Evolutionary conservation across 1,139 yeast species (phyloP), one percentile per base, ranked within the genome.

Genomic region (Saccharomyces hybrid): DNA sequence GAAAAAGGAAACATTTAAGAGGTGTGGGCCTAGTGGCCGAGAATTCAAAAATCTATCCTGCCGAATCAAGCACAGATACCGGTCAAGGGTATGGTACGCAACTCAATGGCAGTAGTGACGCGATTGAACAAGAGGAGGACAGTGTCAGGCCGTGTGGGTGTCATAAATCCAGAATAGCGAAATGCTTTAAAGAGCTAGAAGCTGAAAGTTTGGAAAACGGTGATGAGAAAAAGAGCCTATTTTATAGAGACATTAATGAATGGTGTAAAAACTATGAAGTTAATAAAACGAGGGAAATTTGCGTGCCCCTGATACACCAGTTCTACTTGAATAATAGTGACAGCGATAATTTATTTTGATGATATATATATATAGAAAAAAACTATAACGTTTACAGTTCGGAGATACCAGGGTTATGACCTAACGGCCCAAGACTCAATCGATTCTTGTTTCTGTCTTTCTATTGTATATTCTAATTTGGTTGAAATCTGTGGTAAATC

Each of bases 141-240:
- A 27, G 27, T 47, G 11, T 14, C 16, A 23, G 49, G 16, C 49
- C 49, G 25, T 47, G 49, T 47, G 49, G 49, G 31, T 47, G 49
- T 4, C 49, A 47, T 4, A 47, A 47, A 27, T 47, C 49, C 27
- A 16, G 49, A 26, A 4, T 47, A 14, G 49, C 49, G 4, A 47
- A 47, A 47, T 47, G 49, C 27, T 47, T 47, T 4, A 14, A 20
- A 25, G 49, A 47, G 28, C 28, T 47, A 13, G 49, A 47, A 26
- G 3, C 20, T 8, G 49, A 47, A 25, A 27, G 28, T 47, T 26
- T 20, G 20, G 27, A 47, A 20, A 25, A 14, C 20, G 28, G 28
- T 4, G n/a, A 47, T 47, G 25, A 27, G 49, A 27, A 23, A 25
- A 47, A 47, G 27, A 20, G 49, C 28, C 25, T 14, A 47, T 47